Percentiles rank a stretch among this genome's conserved stretches.
Evolutionary conservation across 768 basidiomycete species (phyloP).

Genomic region (Tylopilus plumbeoviolaceoides): DNA sequence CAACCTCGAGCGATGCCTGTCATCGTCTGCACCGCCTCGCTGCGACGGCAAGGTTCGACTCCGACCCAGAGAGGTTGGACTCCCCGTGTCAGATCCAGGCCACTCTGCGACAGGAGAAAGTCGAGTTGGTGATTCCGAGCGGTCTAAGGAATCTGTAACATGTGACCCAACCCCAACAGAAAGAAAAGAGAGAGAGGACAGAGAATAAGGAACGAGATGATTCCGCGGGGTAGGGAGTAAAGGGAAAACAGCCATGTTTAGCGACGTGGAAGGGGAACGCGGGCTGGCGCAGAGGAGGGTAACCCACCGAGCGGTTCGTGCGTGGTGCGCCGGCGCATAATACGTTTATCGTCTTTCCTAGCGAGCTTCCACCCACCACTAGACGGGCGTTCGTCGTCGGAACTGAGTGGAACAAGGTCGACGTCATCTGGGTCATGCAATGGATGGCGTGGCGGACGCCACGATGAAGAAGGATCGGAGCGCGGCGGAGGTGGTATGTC

Average conservation of each 20-base stretch:
- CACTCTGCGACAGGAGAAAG: conserved; percentile 50
- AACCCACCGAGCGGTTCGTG: conserved; percentile 39
- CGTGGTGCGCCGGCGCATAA: conserved; percentile 56
- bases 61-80: conserved; percentile 38
- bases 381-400: conserved; percentile 46
- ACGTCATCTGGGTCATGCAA: conserved; percentile 38
- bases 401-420: conserved; percentile 42
- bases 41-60: conserved; percentile 61
- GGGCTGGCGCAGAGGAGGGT: conserved; percentile 32
- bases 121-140: conserved; percentile 26
- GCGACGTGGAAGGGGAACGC: conserved; percentile 27
- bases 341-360: conserved; percentile 36
- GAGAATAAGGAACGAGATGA: not conserved
- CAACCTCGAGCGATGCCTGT: conserved; percentile 36
- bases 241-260: conserved; percentile 18
- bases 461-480: conserved; percentile 26
- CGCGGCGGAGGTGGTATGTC: conserved; percentile 73
- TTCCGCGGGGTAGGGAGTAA: not conserved
- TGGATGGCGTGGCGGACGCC: conserved; percentile 22
- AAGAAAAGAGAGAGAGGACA: conserved; percentile 3
- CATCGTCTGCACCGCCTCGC: conserved; percentile 29
- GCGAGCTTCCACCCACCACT: conserved; percentile 55
- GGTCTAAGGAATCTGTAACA: conserved; percentile 19
- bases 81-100: conserved; percentile 30
- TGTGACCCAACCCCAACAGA: conserved; percentile 10